Evolutionary conservation across 140 eudicot species (phyloP).

Genomic region (Stevia rebaudiana): DNA sequence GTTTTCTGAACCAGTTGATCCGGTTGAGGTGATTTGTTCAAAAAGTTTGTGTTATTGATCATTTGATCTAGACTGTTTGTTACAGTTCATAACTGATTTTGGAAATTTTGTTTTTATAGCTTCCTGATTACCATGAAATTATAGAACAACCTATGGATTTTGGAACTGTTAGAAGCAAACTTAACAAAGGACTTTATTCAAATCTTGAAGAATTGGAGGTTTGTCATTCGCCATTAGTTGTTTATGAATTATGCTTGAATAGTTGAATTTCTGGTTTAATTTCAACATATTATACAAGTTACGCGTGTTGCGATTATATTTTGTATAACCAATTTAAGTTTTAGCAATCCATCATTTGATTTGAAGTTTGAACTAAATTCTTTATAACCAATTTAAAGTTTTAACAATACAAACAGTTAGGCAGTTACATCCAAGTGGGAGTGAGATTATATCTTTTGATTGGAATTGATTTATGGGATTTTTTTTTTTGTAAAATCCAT

Average conservation of each 20-base stretch:
- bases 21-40: constrained; percentile 54
- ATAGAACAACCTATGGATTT: constrained; percentile 92
- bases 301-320: neutral
- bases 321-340: neutral
- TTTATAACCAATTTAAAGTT: neutral
- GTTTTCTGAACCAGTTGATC: constrained; percentile 92
- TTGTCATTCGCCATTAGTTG: constrained; percentile 20
- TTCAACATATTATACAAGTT: neutral
- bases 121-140: constrained; percentile 89
- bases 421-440: neutral
- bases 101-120: constrained; percentile 41
- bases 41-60: constrained; percentile 15
- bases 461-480: too few species aligned
- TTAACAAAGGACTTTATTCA: constrained; percentile 49
- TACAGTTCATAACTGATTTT: constrained; percentile 19
- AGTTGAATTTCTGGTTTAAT: constrained; percentile 6
- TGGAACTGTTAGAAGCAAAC: constrained; percentile 78
- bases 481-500: too few species aligned
- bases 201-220: constrained; percentile 90
- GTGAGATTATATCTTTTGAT: neutral
- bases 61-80: constrained; percentile 14
- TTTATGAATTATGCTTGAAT: too few species aligned
- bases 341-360: neutral
- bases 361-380: constrained; percentile 1
- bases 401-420: too few species aligned